These are phyloP conservation scores for Trypanosoma boissoni DNA, from an alignment of 208 protist species.

Conservation along the genomic window DNA sequence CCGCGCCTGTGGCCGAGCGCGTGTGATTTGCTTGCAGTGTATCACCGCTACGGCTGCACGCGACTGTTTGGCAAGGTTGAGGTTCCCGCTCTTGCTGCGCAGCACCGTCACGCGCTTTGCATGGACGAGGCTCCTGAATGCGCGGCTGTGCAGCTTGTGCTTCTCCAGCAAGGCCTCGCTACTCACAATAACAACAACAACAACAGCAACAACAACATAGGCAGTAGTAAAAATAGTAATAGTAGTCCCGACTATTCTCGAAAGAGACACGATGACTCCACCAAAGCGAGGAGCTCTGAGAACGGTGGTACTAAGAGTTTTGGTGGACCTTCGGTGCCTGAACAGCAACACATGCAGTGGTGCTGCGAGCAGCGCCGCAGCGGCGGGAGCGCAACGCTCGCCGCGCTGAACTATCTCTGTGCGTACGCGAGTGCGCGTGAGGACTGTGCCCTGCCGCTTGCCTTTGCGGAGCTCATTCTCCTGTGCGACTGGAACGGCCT, in stretches of 20 bases:
- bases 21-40: constrained; percentile 25
- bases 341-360: not conserved
- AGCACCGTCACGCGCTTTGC: not conserved
- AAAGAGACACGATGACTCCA: no score
- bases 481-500: constrained; percentile 26
- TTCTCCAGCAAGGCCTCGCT: constrained; percentile 13
- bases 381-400: not conserved
- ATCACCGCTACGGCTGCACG: constrained; percentile 23
- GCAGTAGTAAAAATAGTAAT: no score
- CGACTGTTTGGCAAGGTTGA: constrained; percentile 15
- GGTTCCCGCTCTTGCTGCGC: not conserved
- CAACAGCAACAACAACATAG: not conserved
- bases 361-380: not conserved
- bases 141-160: constrained; percentile 20
- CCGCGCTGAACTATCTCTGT: constrained; percentile 20
- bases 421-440: constrained; percentile 19
- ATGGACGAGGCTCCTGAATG: constrained; percentile 11
- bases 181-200: not conserved
- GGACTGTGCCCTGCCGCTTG: constrained; percentile 14
- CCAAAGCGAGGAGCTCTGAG: no score
- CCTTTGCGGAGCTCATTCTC: constrained; percentile 24
- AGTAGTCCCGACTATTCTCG: no score
- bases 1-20: constrained; percentile 12
- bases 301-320: no score
- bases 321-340: no score